A percentile compares a stretch with the other conserved stretches of the same genome.
These are phyloP conservation scores for Deakozyma indianensis DNA, from an alignment of 805 yeast genomes.

Conservation along the genomic window DNA sequence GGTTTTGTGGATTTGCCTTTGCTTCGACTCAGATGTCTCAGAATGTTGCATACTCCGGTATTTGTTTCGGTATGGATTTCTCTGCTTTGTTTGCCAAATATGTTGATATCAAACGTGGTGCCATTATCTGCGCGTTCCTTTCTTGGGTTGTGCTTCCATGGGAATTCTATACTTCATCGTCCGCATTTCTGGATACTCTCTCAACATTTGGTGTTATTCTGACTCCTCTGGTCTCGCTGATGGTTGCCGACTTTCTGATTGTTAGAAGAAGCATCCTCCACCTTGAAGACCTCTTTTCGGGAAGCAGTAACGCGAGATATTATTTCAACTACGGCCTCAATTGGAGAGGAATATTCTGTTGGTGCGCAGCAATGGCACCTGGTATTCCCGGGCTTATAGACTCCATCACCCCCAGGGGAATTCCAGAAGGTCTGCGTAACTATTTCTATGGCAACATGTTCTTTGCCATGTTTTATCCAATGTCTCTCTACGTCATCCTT, in stretches of 20 bases:
- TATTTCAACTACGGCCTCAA: slow-evolving; percentile 26
- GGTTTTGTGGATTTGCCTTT: slow-evolving; percentile 27
- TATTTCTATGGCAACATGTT: slow-evolving; percentile 30
- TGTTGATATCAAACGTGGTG: slow-evolving; percentile 28
- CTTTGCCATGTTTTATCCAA: slow-evolving; percentile 14
- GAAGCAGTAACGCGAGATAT: slow-evolving; percentile 16
- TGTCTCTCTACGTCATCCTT: neutral
- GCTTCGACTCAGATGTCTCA: slow-evolving; percentile 26
- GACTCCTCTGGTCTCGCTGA: slow-evolving; percentile 24
- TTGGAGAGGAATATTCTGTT: slow-evolving; percentile 23
- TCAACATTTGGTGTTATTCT: slow-evolving; percentile 23
- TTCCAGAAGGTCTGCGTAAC: slow-evolving; percentile 23
- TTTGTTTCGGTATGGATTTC: slow-evolving; percentile 24
- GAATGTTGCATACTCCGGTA: slow-evolving; percentile 26
- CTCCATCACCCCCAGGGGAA: slow-evolving; percentile 9
- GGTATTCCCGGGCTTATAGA: slow-evolving; percentile 15
- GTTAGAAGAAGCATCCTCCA: slow-evolving; percentile 22
- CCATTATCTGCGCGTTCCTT: slow-evolving; percentile 18
- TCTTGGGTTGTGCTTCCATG: slow-evolving; percentile 25
- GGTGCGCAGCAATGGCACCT: neutral
- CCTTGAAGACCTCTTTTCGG: slow-evolving; percentile 23
- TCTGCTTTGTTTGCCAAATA: slow-evolving; percentile 27
- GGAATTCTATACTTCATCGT: slow-evolving; percentile 23
- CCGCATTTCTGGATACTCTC: slow-evolving; percentile 22
- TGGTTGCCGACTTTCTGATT: slow-evolving; percentile 26